These are phyloP conservation scores for Dentipellis fragilis DNA, from an alignment of 768 basidiomycete species.

Conservation along the genomic window DNA sequence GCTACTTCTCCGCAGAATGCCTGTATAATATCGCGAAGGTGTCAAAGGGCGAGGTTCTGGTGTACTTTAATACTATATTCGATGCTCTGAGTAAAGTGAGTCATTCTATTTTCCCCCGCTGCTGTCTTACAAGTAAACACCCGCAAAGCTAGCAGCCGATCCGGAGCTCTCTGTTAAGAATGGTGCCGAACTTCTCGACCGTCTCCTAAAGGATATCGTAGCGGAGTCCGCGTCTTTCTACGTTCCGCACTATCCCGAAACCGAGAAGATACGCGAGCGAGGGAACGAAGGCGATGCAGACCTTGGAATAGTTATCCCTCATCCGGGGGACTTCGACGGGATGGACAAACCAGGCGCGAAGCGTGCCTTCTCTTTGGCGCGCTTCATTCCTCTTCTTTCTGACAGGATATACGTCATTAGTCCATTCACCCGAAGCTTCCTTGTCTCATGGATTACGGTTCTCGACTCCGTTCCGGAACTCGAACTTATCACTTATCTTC, in stretches of 20 bases:
- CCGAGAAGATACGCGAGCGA: slow-evolving; percentile 47
- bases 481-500: slow-evolving; percentile 89
- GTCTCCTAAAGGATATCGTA: slow-evolving; percentile 96
- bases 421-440: slow-evolving; percentile 90
- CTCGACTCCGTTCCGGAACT: slow-evolving; percentile 95
- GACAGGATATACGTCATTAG: slow-evolving; percentile 93
- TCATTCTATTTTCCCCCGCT: neutral
- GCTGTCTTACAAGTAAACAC: neutral
- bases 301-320: slow-evolving; percentile 50
- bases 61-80: slow-evolving; percentile 98
- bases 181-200: slow-evolving; percentile 92
- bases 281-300: slow-evolving; percentile 24
- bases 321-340: slow-evolving; percentile 41
- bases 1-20: slow-evolving; percentile 97
- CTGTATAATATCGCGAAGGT: slow-evolving; percentile 98
- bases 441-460: slow-evolving; percentile 95
- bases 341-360: slow-evolving; percentile 31
- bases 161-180: slow-evolving; percentile 96
- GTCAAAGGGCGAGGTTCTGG: slow-evolving; percentile 90
- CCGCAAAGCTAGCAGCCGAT: slow-evolving; percentile 80
- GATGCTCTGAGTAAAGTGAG: slow-evolving; percentile 92
- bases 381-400: slow-evolving; percentile 87
- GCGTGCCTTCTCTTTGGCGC: slow-evolving; percentile 88
- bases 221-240: slow-evolving; percentile 94
- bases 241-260: slow-evolving; percentile 79